Evolutionary conservation across 331 rosid species (phyloP), one percentile per base, ranked within the genome.

Genomic region (Rhamnella rubrinervis): DNA sequence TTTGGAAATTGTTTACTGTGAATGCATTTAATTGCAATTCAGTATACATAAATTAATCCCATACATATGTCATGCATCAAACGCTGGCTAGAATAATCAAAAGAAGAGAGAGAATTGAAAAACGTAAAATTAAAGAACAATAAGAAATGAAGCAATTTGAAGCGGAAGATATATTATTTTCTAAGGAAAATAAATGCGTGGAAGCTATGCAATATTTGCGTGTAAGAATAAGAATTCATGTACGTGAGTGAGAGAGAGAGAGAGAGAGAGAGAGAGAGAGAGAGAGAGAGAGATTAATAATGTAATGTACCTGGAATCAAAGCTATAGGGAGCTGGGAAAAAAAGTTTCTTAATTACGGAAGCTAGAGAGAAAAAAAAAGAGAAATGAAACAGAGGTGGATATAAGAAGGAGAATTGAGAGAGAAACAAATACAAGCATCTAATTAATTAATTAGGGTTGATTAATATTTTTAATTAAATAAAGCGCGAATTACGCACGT

Each of bases 271-370:
- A n/a, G n/a, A 59, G 18, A 23, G 23, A 23, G 23, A 23, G 71
- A 63, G 49, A 67, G 20, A 70, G 78, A 82, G 6, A 56, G 59
- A 65, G 55, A 63, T 23, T 23, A 18, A 3, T 4, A 5, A 65
- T 25, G 70, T 67, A 73, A 78, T 84, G 86, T 86, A 88, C 95
- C 95, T 88, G 79, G 10, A 80, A 68, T 73, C 38, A 82, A 80
- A 81, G 71, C 65, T 31, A 50, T 64, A 44, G 76, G 73, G 58
- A 74, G 78, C 58, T 68, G 71, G 68, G 44, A 23, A 19, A 75
- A 37, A 4, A 71, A 39, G 23, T 23, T 23, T 23, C 6, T 31
- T 31, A 2, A 3, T 31, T 3, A 31, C 0, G 35, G 35, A 31
- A 31, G 35, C 35, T 3, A 31, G 35, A 3, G 35, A 31, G 31